Evolutionary conservation across 2,329 filamentous ascomycete species (phyloP), one percentile per base, ranked within the genome.

Genomic region (Stagonosporopsis chrysanthemi): DNA sequence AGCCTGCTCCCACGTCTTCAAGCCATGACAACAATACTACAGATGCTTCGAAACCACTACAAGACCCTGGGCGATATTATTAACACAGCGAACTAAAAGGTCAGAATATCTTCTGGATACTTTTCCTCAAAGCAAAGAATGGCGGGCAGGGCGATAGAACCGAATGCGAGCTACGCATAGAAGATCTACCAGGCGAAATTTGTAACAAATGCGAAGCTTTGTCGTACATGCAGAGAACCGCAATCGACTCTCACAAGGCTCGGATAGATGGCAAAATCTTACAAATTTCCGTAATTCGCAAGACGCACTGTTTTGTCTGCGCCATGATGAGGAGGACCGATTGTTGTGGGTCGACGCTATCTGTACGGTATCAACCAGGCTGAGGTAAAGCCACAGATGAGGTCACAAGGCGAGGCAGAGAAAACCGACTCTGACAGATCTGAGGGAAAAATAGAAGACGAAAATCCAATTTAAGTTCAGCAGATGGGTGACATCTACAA

Each of bases 331-430:
- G 5, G 12, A 43, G 31, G 60, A 63, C 49, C 46, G 60, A 7
- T 39, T 60, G 4, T 46, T 72, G 7, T 73, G 71, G 71, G 56
- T 72, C 38, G 71, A 73, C 53, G 65, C 67, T 9, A 28, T 28
- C 26, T 28, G n/a, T n/a, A n/a, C n/a, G n/a, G 26, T 9, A 28
- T 28, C 26, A 28, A 28, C 9, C 26, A 28, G 26, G 9, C 9
- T 28, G n/a, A n/a, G n/a, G n/a, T n/a, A n/a, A n/a, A n/a, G n/a
- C n/a, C n/a, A n/a, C n/a, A n/a, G n/a, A n/a, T n/a, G n/a, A n/a
- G n/a, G n/a, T n/a, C n/a, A n/a, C n/a, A n/a, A n/a, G n/a, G n/a
- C n/a, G 26, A 28, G 26, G 26, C 5, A 9, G 9, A 28, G 5
- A 9, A 28, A 9, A 9, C 26, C 9, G 9, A 9, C 5, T 28